phyloP scores from a whole-genome alignment of 257 asterid genomes.

The Cordia subcordata region DNA sequence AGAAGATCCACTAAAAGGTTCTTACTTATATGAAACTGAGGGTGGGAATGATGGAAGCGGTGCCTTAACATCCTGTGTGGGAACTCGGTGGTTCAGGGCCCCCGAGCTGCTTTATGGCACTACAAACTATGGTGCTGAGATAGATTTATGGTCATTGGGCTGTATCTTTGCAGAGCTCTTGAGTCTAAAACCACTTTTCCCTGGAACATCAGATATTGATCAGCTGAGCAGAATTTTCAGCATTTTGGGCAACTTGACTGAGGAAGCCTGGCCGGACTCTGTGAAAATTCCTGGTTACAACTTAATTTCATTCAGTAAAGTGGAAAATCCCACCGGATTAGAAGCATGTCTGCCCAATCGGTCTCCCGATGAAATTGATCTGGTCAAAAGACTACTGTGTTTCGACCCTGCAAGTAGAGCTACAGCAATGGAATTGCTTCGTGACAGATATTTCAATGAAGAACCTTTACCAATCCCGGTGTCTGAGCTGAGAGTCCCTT shows the following conservation, averaged over 20 bases:
- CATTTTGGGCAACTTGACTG: slow-evolving; percentile 65
- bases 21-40: slow-evolving; percentile 53
- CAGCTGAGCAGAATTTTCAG: slow-evolving; percentile 66
- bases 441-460: slow-evolving; percentile 72
- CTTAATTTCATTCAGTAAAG: slow-evolving; percentile 62
- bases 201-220: slow-evolving; percentile 87
- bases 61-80: slow-evolving; percentile 87
- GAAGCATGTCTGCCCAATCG: slow-evolving; percentile 58
- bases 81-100: slow-evolving; percentile 94
- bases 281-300: slow-evolving; percentile 75
- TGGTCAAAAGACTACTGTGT: slow-evolving; percentile 56
- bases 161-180: slow-evolving; percentile 87
- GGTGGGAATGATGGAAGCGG: slow-evolving; percentile 48
- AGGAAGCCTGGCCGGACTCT: slow-evolving; percentile 87
- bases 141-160: slow-evolving; percentile 94
- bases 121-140: slow-evolving; percentile 73
- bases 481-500: slow-evolving; percentile 71
- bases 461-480: slow-evolving; percentile 67
- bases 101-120: slow-evolving; percentile 96
- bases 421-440: slow-evolving; percentile 71
- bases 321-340: slow-evolving; percentile 62
- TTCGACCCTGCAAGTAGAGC: slow-evolving; percentile 75
- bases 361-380: slow-evolving; percentile 55
- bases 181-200: slow-evolving; percentile 70
- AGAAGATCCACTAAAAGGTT: slow-evolving; percentile 50